Base-by-base conservation (phyloP, 768 basidiomycete species). In the Phlebiopsis gigantea region DNA sequence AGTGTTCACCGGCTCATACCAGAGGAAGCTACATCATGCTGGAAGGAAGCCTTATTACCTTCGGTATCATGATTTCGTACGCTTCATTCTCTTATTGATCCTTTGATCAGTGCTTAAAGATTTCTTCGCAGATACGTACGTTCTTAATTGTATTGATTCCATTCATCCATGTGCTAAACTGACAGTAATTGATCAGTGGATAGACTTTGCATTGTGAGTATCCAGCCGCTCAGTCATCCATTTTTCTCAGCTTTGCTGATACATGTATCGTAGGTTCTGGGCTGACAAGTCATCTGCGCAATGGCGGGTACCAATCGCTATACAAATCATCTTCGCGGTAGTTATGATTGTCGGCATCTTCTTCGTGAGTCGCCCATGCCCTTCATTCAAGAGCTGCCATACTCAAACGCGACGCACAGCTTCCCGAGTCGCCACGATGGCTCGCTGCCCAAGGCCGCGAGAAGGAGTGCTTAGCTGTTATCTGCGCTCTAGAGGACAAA, bases 1-100 rank as follows among this genome's bases (percentile, higher is more conserved):
- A 88, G 67, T 84, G 83, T 63, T 84, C 85, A 1, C 77, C 81
- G 4, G 78, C 83, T 4, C 74, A 81, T 28, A 74, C 74, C 55
- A 72, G 85, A 47, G 85, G 85, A 21, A 78, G 79, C 55, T 70
- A 85, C 56, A 83, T 87, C 53, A 82, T 84, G 77, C 76, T 86
- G 52, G 82, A 85, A 66, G 84, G 84, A 3, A 80, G 77, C 64
- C 68, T 83, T 17, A 84, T 85, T 60, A 81, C 81, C 0, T 81
- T 81, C 64, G 84, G 84, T 46, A 77, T 85, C 64, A 82, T 80
- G 77, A 68, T 84, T 52, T 79, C 81, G 73, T 85, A 68, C 72
- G 81, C 77, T 0, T 8, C 4, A 17, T 30, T 28, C 15, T 17
- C 15, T 15, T 29, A 26, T 17, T 30, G 28, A 5, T n/a, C 12